Evolutionary conservation across 1,284 basidiomycete genomes (phyloP), one percentile per base, ranked within the genome.

Genomic region (Boletus mariae): DNA sequence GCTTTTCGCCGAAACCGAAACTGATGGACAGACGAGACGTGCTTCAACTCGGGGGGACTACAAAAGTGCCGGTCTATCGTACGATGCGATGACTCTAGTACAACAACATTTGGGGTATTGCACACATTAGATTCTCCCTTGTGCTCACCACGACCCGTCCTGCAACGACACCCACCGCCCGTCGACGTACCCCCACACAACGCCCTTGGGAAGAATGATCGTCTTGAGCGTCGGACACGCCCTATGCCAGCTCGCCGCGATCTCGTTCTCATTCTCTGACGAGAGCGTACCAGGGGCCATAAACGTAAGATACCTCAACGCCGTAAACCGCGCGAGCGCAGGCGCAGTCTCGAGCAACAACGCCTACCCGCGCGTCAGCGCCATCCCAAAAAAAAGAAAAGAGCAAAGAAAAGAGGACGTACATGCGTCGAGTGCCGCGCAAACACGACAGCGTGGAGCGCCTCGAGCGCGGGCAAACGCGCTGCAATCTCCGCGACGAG

Each of bases 381-480:
- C 29, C 29, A 29, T 10, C 29, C 6, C 29, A 10, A 9, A 1
- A 32, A 32, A 13, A 10, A 5, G 8, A 12, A 2, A 11, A 11
- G 35, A 42, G 17, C 10, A 23, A 25, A 20, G 20, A 20, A 20
- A 20, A 20, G 20, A 20, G 20, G 32, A 70, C 76, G 56, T 60
- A 77, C 82, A 48, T 73, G 65, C 3, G 70, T 72, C 40, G 75
- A 77, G 8, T 74, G 70, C 0, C 74, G 71, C 54, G 78, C 67
- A 12, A 83, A 66, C 38, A 81, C 71, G 6, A 85, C 78, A 26
- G 83, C 66, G 60, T 84, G 81, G 32, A 85, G 63, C 0, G 81
- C 80, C 60, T 84, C 79, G 41, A 85, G 68, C 29, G 70, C 52
- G 0, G 78, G 75, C 5, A 83, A 69, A 12, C 78, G 71, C 43